phyloP scores from a whole-genome alignment of 345 rosid genomes.

The Populus nigra region DNA sequence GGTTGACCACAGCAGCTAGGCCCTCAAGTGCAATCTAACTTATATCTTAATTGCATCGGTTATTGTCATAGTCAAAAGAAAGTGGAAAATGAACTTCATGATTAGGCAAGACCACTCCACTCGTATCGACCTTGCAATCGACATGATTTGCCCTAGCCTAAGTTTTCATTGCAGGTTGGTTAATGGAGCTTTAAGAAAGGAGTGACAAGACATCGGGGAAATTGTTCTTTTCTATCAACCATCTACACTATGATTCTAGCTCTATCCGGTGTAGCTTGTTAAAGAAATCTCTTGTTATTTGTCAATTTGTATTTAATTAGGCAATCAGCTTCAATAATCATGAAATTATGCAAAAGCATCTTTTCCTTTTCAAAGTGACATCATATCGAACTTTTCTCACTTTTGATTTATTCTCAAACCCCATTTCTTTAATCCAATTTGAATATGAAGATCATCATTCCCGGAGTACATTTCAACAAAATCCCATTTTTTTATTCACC shows the following conservation, averaged over 20 bases:
- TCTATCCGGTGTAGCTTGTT: neutral
- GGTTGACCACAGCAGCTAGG: too few relatives aligned
- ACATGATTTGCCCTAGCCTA: neutral
- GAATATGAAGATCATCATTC: neutral
- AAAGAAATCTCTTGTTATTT: neutral
- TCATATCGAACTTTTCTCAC: neutral
- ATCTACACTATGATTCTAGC: neutral
- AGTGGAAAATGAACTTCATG: neutral
- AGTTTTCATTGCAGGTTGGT: neutral
- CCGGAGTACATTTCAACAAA: neutral
- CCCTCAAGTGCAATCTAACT: too few relatives aligned
- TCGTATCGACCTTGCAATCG: too few relatives aligned
- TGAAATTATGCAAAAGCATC: constrained; percentile 10
- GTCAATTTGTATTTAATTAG: neutral
- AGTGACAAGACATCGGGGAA: neutral
- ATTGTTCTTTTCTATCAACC: neutral
- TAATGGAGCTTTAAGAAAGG: neutral
- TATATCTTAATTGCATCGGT: too few relatives aligned
- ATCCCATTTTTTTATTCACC: neutral
- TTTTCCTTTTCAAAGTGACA: neutral
- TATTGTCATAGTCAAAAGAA: neutral
- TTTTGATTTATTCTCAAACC: neutral
- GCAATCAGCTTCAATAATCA: neutral
- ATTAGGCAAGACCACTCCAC: too few relatives aligned
- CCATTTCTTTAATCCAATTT: neutral